phyloP scores from a whole-genome alignment of 2,329 filamentous ascomycete genomes.

The Apiospora arundinis region DNA sequence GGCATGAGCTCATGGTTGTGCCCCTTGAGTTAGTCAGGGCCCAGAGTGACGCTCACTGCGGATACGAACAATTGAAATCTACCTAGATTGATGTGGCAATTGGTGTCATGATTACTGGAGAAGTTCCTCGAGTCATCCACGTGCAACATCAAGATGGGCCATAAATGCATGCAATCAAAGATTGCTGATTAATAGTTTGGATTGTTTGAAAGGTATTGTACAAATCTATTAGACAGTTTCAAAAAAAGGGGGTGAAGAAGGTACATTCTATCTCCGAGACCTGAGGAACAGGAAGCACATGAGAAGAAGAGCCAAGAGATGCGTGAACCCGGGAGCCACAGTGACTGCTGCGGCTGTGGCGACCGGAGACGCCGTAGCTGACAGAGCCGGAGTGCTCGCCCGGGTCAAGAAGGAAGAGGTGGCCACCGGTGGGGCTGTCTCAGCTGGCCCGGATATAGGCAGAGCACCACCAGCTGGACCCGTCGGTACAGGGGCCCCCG shows the following conservation, averaged over 20 bases:
- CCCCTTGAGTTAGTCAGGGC: no score
- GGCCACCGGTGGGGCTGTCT: background rate
- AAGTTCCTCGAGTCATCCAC: background rate
- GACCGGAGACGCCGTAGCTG: background rate
- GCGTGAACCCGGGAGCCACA: background rate
- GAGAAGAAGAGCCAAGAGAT: background rate
- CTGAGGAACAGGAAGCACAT: slow-evolving; percentile 3
- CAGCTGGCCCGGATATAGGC: background rate
- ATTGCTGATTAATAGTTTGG: background rate
- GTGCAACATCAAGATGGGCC: no score
- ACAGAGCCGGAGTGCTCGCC: background rate
- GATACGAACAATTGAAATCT: no score
- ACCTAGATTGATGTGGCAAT: no score
- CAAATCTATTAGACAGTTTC: background rate
- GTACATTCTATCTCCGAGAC: background rate
- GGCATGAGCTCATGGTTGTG: no score
- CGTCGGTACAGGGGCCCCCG: background rate
- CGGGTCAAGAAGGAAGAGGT: background rate
- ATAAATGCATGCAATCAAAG: background rate
- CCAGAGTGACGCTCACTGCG: no score
- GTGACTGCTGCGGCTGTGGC: background rate
- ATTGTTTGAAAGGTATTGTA: background rate
- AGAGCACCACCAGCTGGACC: background rate
- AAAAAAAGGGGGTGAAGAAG: background rate
- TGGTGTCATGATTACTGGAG: background rate